A percentile compares a stretch with the other conserved stretches of the same genome.
phyloP scores from a whole-genome alignment of 148 eudicot genomes.

The Diospyros kaki region DNA sequence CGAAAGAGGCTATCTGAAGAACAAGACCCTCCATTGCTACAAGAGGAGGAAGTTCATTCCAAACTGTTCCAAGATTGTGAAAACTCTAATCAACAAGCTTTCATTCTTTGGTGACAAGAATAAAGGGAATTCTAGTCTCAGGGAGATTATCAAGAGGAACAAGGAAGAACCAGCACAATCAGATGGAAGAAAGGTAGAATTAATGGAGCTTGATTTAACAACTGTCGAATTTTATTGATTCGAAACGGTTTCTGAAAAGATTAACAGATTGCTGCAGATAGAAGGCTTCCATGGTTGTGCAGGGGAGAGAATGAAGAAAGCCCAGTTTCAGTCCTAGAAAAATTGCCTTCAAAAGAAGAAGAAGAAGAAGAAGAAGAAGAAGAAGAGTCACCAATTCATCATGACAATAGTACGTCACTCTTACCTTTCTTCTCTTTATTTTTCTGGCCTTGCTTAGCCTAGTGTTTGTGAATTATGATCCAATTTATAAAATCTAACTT shows the following conservation, averaged over 20 bases:
- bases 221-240: not conserved
- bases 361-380: too few species aligned
- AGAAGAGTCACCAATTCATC: not conserved
- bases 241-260: slow-evolving; percentile 10
- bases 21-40: not conserved
- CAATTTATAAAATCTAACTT: too few species aligned
- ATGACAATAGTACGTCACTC: too few species aligned
- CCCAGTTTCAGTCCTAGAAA: slow-evolving; percentile 59
- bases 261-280: slow-evolving; percentile 35
- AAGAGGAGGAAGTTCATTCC: slow-evolving; percentile 8
- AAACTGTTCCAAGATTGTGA: slow-evolving; percentile 31
- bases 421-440: too few species aligned
- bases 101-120: slow-evolving; percentile 8
- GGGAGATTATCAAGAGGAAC: slow-evolving; percentile 6
- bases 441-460: too few species aligned
- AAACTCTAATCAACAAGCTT: slow-evolving; percentile 19
- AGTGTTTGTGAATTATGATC: too few species aligned
- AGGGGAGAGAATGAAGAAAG: slow-evolving; percentile 43
- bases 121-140: slow-evolving; percentile 4
- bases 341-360: slow-evolving; percentile 11
- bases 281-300: slow-evolving; percentile 26
- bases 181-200: slow-evolving; percentile 4
- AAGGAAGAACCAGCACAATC: slow-evolving; percentile 8
- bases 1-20: slow-evolving; percentile 36
- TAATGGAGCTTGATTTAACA: too few species aligned